These are phyloP conservation scores for Solanum chilense DNA, from an alignment of 257 asterid species.

Conservation along the genomic window DNA sequence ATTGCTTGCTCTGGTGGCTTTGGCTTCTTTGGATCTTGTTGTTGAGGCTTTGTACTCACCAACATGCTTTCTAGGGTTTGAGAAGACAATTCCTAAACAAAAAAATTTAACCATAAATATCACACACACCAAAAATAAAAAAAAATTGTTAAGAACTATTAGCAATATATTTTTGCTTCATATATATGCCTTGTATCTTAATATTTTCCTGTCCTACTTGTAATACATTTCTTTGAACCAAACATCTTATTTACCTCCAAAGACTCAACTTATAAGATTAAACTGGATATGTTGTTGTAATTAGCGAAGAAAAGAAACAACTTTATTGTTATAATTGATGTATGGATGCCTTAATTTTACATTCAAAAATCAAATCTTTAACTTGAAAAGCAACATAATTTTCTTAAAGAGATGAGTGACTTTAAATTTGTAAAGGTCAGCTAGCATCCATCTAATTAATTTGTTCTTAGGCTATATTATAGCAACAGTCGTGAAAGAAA, in stretches of 20 bases:
- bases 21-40: slow-evolving; percentile 57
- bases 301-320: background rate
- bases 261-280: background rate
- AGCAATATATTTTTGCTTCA: background rate
- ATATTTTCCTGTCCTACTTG: background rate
- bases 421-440: background rate
- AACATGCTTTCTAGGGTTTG: slow-evolving; percentile 82
- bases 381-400: background rate
- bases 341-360: background rate
- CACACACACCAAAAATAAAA: background rate
- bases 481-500: background rate
- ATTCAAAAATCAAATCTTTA: background rate
- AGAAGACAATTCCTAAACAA: slow-evolving; percentile 52
- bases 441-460: background rate
- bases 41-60: slow-evolving; percentile 50
- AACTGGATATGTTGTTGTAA: background rate
- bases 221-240: background rate
- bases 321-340: background rate
- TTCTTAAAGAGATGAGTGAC: background rate
- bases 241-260: background rate
- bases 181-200: background rate
- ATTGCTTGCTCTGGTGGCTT: slow-evolving; percentile 53
- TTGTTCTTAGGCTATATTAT: background rate
- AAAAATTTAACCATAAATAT: background rate
- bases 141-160: background rate